Conservation (phyloP, 2,329 filamentous ascomycete species). For the Scedosporium dehoogii region DNA sequence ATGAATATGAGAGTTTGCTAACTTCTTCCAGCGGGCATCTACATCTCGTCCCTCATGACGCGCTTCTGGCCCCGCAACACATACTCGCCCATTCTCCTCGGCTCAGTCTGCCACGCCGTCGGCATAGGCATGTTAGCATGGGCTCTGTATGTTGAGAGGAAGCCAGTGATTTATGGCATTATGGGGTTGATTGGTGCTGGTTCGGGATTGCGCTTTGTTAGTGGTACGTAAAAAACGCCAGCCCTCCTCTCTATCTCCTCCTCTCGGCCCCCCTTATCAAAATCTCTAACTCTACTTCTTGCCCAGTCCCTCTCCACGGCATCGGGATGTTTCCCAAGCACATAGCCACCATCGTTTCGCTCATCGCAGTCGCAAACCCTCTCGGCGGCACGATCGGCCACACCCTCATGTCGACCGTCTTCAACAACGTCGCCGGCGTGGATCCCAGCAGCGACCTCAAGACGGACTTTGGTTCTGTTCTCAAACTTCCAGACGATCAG, state of each 20-base stretch:
- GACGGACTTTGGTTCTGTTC: not conserved
- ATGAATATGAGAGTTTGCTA: constrained; percentile 14
- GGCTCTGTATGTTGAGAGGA: constrained; percentile 39
- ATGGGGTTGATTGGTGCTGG: constrained; percentile 55
- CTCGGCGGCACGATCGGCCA: constrained; percentile 57
- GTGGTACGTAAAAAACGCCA: constrained; percentile 17
- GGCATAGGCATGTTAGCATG: constrained; percentile 49
- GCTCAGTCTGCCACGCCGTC: constrained; percentile 44
- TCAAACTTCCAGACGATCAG: not conserved
- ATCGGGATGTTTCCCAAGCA: constrained; percentile 49
- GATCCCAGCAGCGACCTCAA: constrained; percentile 8
- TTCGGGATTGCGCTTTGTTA: constrained; percentile 56
- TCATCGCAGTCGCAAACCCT: constrained; percentile 49
- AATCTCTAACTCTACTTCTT: not conserved
- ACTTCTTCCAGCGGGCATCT: constrained; percentile 33
- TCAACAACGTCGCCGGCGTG: constrained; percentile 44
- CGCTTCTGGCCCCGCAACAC: constrained; percentile 54
- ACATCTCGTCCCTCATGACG: constrained; percentile 46
- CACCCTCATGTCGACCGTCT: constrained; percentile 59
- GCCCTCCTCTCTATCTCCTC: too few species aligned
- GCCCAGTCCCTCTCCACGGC: constrained; percentile 44
- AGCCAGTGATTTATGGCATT: constrained; percentile 50
- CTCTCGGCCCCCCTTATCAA: too few species aligned
- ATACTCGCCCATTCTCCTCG: constrained; percentile 46
- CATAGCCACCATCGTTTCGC: constrained; percentile 47